These are phyloP conservation scores for Gaertneriomyces semiglobifer DNA, from an alignment of 192 early-diverging fungal genomes.

Conservation along the genomic window DNA sequence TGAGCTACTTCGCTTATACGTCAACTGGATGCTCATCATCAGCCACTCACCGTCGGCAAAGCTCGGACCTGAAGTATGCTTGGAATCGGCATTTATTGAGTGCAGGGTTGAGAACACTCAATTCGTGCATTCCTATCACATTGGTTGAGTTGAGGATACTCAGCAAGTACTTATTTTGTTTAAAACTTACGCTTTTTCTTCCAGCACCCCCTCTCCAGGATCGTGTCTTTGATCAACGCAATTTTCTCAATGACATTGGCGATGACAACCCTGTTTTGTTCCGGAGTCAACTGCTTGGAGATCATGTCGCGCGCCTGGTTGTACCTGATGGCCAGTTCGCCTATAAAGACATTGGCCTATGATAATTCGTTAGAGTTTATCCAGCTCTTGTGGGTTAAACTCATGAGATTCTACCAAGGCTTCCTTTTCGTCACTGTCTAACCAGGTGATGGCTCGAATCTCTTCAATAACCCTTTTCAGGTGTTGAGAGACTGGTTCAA, in stretches of 20 bases:
- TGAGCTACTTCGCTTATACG: not conserved
- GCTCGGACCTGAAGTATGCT: conserved; percentile 39
- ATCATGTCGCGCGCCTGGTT: conserved; percentile 37
- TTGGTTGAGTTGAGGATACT: not conserved
- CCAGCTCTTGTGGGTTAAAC: not conserved
- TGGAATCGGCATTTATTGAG: conserved; percentile 32
- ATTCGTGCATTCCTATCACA: conserved; percentile 1
- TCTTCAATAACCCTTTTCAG: conserved; percentile 35
- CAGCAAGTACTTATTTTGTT: too few species aligned
- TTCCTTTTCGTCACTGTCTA: conserved; percentile 33
- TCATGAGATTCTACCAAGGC: conserved; percentile 17
- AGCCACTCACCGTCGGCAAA: conserved; percentile 32
- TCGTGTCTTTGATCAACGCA: conserved; percentile 23
- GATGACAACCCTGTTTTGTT: conserved; percentile 34
- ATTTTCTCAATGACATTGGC: conserved; percentile 41
- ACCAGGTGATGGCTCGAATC: conserved; percentile 36
- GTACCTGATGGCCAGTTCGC: conserved; percentile 41
- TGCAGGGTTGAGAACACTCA: conserved; percentile 23
- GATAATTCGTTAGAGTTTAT: not conserved
- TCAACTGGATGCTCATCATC: not conserved
- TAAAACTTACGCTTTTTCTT: conserved; percentile 30
- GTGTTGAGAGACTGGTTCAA: conserved; percentile 20
- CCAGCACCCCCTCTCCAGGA: conserved; percentile 34
- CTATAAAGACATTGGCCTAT: conserved; percentile 45
- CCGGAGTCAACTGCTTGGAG: conserved; percentile 15